A percentile compares a stretch with the other conserved stretches of the same genome.
Evolutionary conservation across 257 asterid species (phyloP).

Genomic region (Petrea volubilis): DNA sequence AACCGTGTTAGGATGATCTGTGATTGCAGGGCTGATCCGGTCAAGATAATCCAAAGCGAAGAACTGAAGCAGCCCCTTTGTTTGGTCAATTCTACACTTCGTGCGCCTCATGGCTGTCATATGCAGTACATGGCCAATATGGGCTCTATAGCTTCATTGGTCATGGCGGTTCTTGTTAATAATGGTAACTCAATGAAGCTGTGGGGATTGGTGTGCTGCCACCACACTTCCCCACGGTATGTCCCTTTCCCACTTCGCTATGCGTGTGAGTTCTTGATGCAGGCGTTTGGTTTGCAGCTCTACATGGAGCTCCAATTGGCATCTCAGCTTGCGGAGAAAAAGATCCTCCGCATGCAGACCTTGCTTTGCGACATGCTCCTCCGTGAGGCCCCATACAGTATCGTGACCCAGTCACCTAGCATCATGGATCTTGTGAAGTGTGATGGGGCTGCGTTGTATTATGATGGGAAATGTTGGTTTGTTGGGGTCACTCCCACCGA

Average conservation of each 20-base stretch:
- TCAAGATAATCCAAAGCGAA: conserved; percentile 50
- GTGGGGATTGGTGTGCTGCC: conserved; percentile 77
- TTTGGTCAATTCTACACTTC: conserved; percentile 65
- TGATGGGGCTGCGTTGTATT: conserved; percentile 66
- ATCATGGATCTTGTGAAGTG: conserved; percentile 68
- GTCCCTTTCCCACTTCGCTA: conserved; percentile 57
- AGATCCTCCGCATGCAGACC: conserved; percentile 50
- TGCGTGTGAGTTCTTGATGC: conserved; percentile 62
- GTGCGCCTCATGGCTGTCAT: conserved; percentile 62
- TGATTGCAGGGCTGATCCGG: conserved; percentile 46
- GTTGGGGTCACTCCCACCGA: conserved; percentile 69
- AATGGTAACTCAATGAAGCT: conserved; percentile 40
- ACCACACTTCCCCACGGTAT: conserved; percentile 53
- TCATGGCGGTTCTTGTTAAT: conserved; percentile 46
- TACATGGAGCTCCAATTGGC: conserved; percentile 59
- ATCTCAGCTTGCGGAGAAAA: conserved; percentile 52
- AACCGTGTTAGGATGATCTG: conserved; percentile 58
- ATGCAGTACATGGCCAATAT: conserved; percentile 55
- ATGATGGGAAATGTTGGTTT: conserved; percentile 55
- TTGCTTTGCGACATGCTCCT: conserved; percentile 66
- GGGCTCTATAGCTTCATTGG: conserved; percentile 65
- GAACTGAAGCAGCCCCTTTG: conserved; percentile 51
- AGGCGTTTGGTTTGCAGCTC: conserved; percentile 57
- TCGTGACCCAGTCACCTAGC: conserved; percentile 62
- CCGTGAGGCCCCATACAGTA: conserved; percentile 51